Conservation (phyloP, 2,329 filamentous ascomycete genomes). For the Acrocalymma vagum region DNA sequence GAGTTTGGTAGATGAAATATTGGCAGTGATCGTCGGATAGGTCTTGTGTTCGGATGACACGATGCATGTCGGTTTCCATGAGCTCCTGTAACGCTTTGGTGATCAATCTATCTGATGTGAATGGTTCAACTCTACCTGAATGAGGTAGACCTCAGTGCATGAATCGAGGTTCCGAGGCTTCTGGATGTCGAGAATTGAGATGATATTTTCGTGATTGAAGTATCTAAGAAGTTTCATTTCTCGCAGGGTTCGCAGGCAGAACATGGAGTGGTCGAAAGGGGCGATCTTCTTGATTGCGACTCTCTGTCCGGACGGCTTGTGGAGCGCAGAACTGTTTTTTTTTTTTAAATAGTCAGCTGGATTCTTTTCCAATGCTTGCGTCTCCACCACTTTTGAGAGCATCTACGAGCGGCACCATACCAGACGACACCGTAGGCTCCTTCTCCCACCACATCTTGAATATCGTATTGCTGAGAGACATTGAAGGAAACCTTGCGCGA, state of each 20-base stretch:
- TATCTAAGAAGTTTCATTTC: slow-evolving; percentile 98
- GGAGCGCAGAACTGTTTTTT: slow-evolving; percentile 89
- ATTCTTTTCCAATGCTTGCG: no score
- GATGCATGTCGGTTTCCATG: slow-evolving; percentile 99
- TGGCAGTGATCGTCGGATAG: slow-evolving; percentile 98
- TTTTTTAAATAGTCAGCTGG: slow-evolving; percentile 19
- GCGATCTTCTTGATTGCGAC: slow-evolving; percentile 99
- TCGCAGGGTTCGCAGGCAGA: slow-evolving; percentile 90
- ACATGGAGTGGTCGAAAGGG: slow-evolving; percentile 98
- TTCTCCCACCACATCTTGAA: slow-evolving; percentile 98
- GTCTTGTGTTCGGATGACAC: slow-evolving; percentile 96
- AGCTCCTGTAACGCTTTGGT: slow-evolving; percentile 70
- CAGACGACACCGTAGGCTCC: slow-evolving; percentile 98
- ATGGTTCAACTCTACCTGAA: slow-evolving; percentile 70
- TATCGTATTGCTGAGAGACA: slow-evolving; percentile 99
- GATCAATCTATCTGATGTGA: no score
- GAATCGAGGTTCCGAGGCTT: slow-evolving; percentile 93
- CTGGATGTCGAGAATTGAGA: slow-evolving; percentile 97
- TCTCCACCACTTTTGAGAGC: no score
- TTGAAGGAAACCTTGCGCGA: slow-evolving; percentile 99
- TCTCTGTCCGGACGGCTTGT: slow-evolving; percentile 96
- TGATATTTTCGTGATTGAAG: slow-evolving; percentile 99
- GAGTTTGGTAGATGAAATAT: slow-evolving; percentile 99
- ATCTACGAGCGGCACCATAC: slow-evolving; percentile 72
- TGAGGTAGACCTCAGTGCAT: slow-evolving; percentile 96